These are phyloP conservation scores for Fusarium xyrophilum DNA, from an alignment of 2,329 filamentous ascomycete species.

Conservation along the genomic window DNA sequence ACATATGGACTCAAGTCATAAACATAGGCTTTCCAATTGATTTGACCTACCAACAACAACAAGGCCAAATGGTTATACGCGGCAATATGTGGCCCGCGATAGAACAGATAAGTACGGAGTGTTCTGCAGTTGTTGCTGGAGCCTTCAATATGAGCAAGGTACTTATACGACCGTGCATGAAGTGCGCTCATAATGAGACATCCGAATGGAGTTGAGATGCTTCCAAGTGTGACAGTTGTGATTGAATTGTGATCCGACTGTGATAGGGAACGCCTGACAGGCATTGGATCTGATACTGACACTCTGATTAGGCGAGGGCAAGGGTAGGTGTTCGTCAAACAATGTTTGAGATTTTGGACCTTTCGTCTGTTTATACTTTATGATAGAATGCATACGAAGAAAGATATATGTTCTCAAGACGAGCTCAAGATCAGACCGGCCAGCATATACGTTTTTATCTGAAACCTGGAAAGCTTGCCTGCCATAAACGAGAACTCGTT, in stretches of 20 bases:
- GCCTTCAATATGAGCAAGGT: neutral
- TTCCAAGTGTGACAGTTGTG: conserved; percentile 11
- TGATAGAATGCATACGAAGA: neutral
- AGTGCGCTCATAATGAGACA: neutral
- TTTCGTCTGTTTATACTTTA: conserved; percentile 7
- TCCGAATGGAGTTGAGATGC: neutral
- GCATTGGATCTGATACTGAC: neutral
- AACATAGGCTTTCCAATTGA: neutral
- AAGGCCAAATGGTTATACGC: neutral
- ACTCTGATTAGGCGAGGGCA: neutral
- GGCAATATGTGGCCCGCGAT: neutral
- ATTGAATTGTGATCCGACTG: conserved; percentile 12
- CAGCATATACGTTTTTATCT: neutral
- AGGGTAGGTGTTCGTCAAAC: neutral
- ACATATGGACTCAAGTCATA: neutral
- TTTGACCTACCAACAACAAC: neutral
- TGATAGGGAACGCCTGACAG: conserved; percentile 13
- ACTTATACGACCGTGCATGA: neutral
- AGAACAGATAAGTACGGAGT: neutral
- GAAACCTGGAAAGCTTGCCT: neutral
- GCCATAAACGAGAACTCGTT: neutral
- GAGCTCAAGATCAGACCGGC: neutral
- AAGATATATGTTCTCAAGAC: neutral
- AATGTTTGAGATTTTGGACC: neutral
- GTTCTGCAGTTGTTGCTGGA: neutral